Evolutionary conservation across 2,329 filamentous ascomycete genomes (phyloP), one percentile per base, ranked within the genome.

Genomic region (Fusarium sp.): DNA sequence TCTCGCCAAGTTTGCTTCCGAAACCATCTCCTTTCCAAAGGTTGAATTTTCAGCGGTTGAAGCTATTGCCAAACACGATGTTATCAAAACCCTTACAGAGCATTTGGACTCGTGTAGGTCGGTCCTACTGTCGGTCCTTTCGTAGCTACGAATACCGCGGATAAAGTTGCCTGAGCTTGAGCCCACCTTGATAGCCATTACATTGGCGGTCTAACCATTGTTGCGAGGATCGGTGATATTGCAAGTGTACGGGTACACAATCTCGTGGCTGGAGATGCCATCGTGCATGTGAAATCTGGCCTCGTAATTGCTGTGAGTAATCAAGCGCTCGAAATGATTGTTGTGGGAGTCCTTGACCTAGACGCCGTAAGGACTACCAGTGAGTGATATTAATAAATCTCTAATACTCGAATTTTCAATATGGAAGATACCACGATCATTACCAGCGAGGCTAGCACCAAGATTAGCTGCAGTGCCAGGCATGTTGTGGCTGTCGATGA

Each of bases 141-240:
- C 79, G 80, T 81, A 85, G 7, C 84, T 76, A 19, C 83, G 78
- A 2, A 81, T 79, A 6, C 80, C 81, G 33, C 78, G 78, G 11
- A 84, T 63, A 4, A 81, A 66, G 57, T 85, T 85, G 10, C 82
- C 83, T 26, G 77, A 77, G 6, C 83, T 83, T 6, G 74, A 78
- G 8, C 83, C 83, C 56, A 81, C 78, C 69, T 85, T 85, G 73
- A 78, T 80, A 2, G 79, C 83, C 49, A 84, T 82, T 6, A 83
- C 83, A 57, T 85, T 82, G 13, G 83, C 83, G 44, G 79, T 82
- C 72, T 85, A 82, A 31, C 83, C 83, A 57, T 84, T 84, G 73
- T 84, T 85, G 56, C 82, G 79, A 8, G 83, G 83, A 53, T 83
- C 80, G 4, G 79, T 77, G 70, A 82, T 83, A 33, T 73, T 70